Evolutionary conservation across 805 yeast genomes (phyloP).

Genomic region (Kodamaea kaohsiungensis): DNA sequence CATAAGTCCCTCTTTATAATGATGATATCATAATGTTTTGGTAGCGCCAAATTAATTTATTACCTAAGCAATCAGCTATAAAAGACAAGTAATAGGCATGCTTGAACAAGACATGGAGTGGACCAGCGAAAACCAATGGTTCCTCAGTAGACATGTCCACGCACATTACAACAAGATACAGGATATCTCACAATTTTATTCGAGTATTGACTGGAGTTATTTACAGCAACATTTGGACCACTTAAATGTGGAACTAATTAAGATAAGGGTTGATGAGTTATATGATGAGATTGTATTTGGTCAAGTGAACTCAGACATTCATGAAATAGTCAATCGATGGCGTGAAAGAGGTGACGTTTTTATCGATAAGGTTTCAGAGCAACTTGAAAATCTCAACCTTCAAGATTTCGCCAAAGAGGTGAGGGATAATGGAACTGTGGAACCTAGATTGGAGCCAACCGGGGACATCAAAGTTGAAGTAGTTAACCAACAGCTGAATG

Average conservation of each 20-base stretch:
- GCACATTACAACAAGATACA: slow-evolving; percentile 11
- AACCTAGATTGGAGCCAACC: not conserved
- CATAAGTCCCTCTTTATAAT: no score
- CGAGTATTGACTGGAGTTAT: slow-evolving; percentile 20
- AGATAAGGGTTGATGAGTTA: slow-evolving; percentile 24
- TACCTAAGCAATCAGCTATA: slow-evolving; percentile 1
- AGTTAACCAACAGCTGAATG: not conserved
- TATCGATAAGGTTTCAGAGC: not conserved
- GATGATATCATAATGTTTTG: not conserved
- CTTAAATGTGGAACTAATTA: slow-evolving; percentile 17
- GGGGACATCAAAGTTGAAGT: not conserved
- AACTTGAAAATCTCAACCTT: not conserved
- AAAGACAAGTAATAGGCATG: not conserved
- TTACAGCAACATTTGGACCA: slow-evolving; percentile 14
- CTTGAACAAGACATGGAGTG: slow-evolving; percentile 14
- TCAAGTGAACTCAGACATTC: slow-evolving; percentile 8
- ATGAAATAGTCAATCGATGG: slow-evolving; percentile 5
- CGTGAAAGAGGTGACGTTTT: not conserved
- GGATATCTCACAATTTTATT: slow-evolving; percentile 17
- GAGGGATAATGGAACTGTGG: not conserved
- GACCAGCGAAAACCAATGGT: slow-evolving; percentile 17
- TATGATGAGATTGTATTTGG: slow-evolving; percentile 16
- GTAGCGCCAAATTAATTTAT: not conserved
- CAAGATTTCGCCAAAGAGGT: slow-evolving; percentile 2
- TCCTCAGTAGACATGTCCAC: slow-evolving; percentile 15